Conservation (phyloP, 2,329 filamentous ascomycete genomes). For the Fusarium newnesense region DNA sequence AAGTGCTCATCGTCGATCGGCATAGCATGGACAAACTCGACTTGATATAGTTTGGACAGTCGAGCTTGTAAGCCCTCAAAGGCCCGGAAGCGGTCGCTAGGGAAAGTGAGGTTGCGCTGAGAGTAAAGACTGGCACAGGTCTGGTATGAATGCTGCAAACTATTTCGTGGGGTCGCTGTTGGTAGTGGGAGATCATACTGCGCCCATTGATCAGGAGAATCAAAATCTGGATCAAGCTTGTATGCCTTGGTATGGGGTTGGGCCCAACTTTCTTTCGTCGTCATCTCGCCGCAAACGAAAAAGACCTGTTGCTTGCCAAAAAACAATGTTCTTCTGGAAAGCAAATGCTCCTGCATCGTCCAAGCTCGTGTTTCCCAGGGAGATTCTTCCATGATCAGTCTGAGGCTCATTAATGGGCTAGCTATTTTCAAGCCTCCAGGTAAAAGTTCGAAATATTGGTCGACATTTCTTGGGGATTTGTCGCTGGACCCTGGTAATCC, state of each 20-base stretch:
- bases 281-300: neutral
- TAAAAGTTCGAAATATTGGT: neutral
- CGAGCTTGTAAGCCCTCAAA: neutral
- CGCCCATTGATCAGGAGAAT: neutral
- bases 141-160: neutral
- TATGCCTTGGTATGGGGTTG: neutral
- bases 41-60: neutral
- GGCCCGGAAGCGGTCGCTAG: neutral
- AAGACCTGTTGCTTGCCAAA: neutral
- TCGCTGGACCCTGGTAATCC: neutral
- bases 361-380: neutral
- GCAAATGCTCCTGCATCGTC: neutral
- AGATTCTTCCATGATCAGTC: neutral
- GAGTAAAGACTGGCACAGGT: neutral
- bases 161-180: neutral
- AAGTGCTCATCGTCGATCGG: neutral
- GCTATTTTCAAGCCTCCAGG: neutral
- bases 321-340: neutral
- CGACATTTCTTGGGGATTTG: neutral
- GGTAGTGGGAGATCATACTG: neutral
- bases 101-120: neutral
- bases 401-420: neutral
- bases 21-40: neutral
- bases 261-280: neutral
- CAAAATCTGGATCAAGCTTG: accelerated